These are phyloP conservation scores for Lippia alba DNA, from an alignment of 305 asterid genomes.

Conservation along the genomic window DNA sequence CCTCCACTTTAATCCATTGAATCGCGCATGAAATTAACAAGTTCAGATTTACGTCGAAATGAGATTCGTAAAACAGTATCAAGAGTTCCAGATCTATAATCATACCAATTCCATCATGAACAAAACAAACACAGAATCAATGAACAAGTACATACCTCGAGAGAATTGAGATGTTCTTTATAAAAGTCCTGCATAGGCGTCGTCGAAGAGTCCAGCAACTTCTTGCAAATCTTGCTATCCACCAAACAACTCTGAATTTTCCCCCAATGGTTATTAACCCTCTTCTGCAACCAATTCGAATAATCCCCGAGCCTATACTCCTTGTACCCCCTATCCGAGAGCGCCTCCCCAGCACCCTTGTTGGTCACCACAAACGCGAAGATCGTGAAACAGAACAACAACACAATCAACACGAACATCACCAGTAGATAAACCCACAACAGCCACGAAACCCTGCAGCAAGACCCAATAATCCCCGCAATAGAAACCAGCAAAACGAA, in stretches of 20 bases:
- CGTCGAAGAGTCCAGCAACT: conserved; percentile 43
- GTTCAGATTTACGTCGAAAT: not conserved
- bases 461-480: conserved; percentile 86
- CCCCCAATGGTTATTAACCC: conserved; percentile 73
- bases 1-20: not conserved
- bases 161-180: conserved; percentile 61
- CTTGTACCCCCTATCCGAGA: conserved; percentile 71
- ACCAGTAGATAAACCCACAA: conserved; percentile 82
- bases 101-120: conserved; percentile 11
- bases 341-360: conserved; percentile 75
- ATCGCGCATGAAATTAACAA: conserved; percentile 9
- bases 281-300: conserved; percentile 84
- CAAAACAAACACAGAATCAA: not conserved
- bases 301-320: conserved; percentile 90
- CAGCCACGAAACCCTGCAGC: conserved; percentile 85
- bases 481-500: conserved; percentile 74
- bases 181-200: conserved; percentile 52
- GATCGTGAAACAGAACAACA: conserved; percentile 77
- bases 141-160: conserved; percentile 60
- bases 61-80: conserved; percentile 3
- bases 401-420: conserved; percentile 75
- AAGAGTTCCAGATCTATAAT: conserved; percentile 24
- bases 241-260: conserved; percentile 72
- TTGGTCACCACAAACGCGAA: conserved; percentile 94
- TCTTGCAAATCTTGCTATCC: conserved; percentile 74